A percentile compares a stretch with the other conserved stretches of the same genome.
Evolutionary conservation across 805 yeast species (phyloP).

Genomic region (Yamadazyma kitorensis): DNA sequence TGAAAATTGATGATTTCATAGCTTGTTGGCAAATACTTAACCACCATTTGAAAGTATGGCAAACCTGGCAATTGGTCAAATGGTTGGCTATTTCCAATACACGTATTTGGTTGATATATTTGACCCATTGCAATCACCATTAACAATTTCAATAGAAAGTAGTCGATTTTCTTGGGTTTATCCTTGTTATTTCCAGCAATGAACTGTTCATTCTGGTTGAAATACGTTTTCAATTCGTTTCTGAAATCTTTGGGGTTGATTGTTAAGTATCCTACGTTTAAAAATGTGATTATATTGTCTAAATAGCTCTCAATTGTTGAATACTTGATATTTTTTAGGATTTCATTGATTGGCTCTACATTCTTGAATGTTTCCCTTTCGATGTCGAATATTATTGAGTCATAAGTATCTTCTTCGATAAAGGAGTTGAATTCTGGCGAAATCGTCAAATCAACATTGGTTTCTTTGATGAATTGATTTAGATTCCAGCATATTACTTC

Average conservation of each 20-base stretch:
- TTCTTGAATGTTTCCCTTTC: not conserved
- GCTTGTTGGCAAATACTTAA: constrained; percentile 19
- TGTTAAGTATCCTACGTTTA: constrained; percentile 25
- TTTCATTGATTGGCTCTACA: not conserved
- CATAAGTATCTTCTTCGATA: constrained; percentile 22
- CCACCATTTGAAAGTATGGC: constrained; percentile 17
- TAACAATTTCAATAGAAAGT: constrained; percentile 19
- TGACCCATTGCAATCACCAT: constrained; percentile 22
- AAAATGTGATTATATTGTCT: constrained; percentile 17
- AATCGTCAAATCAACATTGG: constrained; percentile 13
- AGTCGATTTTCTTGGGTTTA: constrained; percentile 9
- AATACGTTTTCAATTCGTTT: constrained; percentile 12
- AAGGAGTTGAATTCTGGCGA: constrained; percentile 23
- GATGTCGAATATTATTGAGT: constrained; percentile 10
- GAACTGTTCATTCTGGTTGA: constrained; percentile 10
- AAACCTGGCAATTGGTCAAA: constrained; percentile 20
- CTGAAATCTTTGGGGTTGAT: constrained; percentile 20
- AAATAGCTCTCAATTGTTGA: constrained; percentile 6
- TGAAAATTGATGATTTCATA: constrained; percentile 15
- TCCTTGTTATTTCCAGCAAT: constrained; percentile 1
- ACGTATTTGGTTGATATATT: constrained; percentile 15
- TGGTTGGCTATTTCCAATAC: constrained; percentile 9
- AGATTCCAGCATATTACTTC: constrained; percentile 26
- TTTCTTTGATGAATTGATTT: constrained; percentile 14
- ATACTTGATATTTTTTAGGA: not conserved